phyloP scores from a whole-genome alignment of 2,329 filamentous ascomycete genomes.

The Diplodia intermedia region DNA sequence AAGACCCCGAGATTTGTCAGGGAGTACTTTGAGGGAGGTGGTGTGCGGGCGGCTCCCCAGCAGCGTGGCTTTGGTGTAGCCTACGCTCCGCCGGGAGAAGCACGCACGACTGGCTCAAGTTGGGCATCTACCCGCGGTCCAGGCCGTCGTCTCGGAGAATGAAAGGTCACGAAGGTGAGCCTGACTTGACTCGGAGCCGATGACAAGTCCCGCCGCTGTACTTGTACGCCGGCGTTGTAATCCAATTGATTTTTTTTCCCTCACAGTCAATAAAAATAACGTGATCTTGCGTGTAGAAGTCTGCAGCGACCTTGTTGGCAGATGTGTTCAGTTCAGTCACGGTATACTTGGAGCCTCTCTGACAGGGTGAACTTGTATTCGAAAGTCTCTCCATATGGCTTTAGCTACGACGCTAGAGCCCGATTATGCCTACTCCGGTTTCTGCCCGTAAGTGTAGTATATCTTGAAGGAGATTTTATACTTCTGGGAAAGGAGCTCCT shows the following conservation, averaged over 20 bases:
- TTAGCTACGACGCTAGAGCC: neutral
- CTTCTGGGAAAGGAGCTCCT: constrained; percentile 34
- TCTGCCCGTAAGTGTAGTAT: constrained; percentile 13
- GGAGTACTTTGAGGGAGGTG: constrained; percentile 64
- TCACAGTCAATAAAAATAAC: neutral
- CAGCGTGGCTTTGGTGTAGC: constrained; percentile 25
- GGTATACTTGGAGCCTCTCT: no score
- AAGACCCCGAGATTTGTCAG: constrained; percentile 76
- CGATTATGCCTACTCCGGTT: neutral
- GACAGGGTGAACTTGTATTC: no score
- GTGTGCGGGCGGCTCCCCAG: constrained; percentile 19
- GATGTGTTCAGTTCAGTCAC: no score
- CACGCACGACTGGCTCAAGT: constrained; percentile 21
- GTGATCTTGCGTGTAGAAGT: neutral
- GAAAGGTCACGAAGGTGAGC: neutral
- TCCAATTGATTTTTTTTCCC: neutral
- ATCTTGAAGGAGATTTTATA: constrained; percentile 9
- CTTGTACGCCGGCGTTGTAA: neutral
- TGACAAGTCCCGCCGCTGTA: neutral
- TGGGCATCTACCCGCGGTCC: constrained; percentile 24
- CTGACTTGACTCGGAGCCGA: no score
- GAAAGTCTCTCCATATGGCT: neutral
- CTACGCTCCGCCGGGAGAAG: constrained; percentile 20
- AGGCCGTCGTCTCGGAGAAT: constrained; percentile 32
- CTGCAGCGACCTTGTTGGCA: neutral